Evolutionary conservation across 2,329 filamentous ascomycete genomes (phyloP).

Genomic region (Epichloe typhina): DNA sequence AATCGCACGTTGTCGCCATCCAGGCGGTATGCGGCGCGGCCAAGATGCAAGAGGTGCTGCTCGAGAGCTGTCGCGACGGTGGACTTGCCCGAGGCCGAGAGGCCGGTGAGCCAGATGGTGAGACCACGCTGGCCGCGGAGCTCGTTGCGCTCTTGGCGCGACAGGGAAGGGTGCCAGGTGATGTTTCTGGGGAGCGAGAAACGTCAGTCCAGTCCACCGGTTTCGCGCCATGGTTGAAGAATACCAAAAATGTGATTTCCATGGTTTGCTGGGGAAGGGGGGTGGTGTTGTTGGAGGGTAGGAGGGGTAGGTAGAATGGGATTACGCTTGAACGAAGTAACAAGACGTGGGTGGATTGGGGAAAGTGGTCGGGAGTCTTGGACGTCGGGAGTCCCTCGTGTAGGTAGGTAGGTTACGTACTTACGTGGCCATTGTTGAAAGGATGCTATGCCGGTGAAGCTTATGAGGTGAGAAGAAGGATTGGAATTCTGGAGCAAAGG

Average conservation of each 20-base stretch:
- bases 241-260: no score
- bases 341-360: neutral
- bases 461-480: neutral
- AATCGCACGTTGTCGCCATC: slow-evolving; percentile 98
- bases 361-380: neutral
- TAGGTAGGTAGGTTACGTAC: neutral
- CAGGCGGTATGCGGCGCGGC: slow-evolving; percentile 75
- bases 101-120: slow-evolving; percentile 95
- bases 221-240: no score
- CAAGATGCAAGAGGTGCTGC: slow-evolving; percentile 84
- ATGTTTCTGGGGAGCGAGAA: slow-evolving; percentile 52
- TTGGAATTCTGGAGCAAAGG: no score
- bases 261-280: no score
- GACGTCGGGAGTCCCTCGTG: neutral
- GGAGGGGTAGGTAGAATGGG: neutral
- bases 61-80: slow-evolving; percentile 94
- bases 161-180: slow-evolving; percentile 76
- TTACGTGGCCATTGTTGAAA: slow-evolving; percentile 10
- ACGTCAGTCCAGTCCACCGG: no score
- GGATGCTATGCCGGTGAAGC: neutral
- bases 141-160: slow-evolving; percentile 60
- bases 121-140: slow-evolving; percentile 75
- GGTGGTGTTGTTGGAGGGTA: neutral
- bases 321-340: slow-evolving; percentile 1
- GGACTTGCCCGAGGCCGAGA: slow-evolving; percentile 92